phyloP scores from a whole-genome alignment of 176 grass and related monocot species.

The Avena insularis region DNA sequence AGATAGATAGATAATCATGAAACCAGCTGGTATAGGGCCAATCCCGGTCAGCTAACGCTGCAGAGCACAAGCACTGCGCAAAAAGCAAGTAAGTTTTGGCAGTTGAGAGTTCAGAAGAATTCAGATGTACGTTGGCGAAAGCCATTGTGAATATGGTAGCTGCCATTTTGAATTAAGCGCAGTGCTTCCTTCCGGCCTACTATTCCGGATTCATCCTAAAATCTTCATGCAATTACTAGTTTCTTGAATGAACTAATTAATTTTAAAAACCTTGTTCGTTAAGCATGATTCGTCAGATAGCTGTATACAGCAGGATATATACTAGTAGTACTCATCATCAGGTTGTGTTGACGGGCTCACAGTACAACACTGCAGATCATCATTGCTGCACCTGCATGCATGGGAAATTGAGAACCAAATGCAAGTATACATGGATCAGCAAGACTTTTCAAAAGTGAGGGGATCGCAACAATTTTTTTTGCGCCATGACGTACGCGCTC shows the following conservation, averaged over 20 bases:
- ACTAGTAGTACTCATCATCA: not conserved
- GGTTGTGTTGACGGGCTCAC: not conserved
- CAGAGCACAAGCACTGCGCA: not conserved
- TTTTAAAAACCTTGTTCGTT: not conserved
- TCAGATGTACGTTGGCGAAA: not conserved
- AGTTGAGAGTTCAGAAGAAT: not conserved
- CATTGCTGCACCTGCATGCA: not conserved
- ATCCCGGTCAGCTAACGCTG: not conserved
- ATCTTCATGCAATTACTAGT: not conserved
- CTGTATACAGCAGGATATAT: not conserved
- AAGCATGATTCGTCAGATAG: not conserved
- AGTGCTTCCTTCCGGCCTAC: too few species aligned
- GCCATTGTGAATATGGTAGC: too few species aligned
- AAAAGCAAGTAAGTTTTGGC: too few species aligned
- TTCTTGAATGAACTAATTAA: not conserved
- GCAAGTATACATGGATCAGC: not conserved
- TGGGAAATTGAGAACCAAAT: not conserved
- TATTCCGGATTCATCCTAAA: too few species aligned
- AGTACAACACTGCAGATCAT: not conserved
- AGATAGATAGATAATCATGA: not conserved
- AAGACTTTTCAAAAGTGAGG: constrained; percentile 32
- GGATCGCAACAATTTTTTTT: constrained; percentile 24
- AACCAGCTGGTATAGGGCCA: too few species aligned
- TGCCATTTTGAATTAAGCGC: too few species aligned
- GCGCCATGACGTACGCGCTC: not conserved